Evolutionary conservation across 2,329 filamentous ascomycete species (phyloP), one percentile per base, ranked within the genome.

Genomic region (Ophiostoma montium): DNA sequence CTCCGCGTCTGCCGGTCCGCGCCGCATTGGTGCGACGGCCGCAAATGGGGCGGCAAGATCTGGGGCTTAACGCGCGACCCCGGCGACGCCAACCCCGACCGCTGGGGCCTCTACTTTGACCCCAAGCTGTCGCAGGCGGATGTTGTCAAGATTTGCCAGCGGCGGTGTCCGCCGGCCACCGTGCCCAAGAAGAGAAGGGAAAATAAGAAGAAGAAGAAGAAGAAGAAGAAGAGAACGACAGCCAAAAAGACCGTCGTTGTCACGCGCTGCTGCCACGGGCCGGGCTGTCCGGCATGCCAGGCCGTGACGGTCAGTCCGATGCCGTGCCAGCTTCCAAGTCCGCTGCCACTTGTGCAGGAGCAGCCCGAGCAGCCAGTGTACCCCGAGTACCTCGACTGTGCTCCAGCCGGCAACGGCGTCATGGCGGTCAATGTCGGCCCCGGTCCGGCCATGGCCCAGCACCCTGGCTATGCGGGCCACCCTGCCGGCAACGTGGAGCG

Each of bases 11-110:
- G 23, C 12, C 44, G 33, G 9, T 8, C 54, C 5, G 42, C 18
- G 10, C 47, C 54, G 12, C 54, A 56, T 41, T 56, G 54, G 54
- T 53, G 53, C 27, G 54, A 54, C 31, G 54, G 54, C 35, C 38
- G 46, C 36, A 47, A 35, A 18, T 56, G 54, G 54, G 54, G 53
- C 35, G 53, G 53, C 46, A 52, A 52, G 16, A 31, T 56, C 33
- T 50, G 48, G 50, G 54, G 54, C 1, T 2, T 56, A 0, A 35
- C 35, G n/a, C 47, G 54, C 2, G 30, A 35, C 4, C 47, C 47
- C 2, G 50, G 54, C 2, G 50, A 51, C 42, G 52, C 51, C 27
- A 35, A 49, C 35, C 21, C 18, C 12, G 7, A 32, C 11, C 47
- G 48, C 49, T 54, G 53, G 53, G 23, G 35, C 39, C 35, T 54